Percentiles rank a stretch among this genome's conserved stretches.
Evolutionary conservation across 768 basidiomycete species (phyloP).

Genomic region (Rhodocollybia butyracea): DNA sequence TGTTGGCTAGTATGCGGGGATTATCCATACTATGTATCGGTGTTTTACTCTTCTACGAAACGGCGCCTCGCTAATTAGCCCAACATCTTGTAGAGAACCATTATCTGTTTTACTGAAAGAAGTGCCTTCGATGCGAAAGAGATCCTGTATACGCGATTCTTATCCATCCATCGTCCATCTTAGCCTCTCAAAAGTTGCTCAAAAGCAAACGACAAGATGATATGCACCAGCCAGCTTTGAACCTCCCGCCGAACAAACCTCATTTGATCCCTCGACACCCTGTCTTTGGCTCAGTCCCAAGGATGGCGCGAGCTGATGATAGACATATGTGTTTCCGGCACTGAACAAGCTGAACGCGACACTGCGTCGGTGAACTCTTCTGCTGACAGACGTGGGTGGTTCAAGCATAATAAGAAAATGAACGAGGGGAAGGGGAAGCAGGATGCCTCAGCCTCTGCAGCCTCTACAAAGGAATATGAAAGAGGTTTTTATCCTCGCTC

Average conservation of each 20-base stretch:
- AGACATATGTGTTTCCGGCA: conserved; percentile 21
- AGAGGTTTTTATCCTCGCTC: not conserved
- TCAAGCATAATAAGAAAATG: conserved; percentile 1
- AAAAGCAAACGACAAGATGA: not conserved
- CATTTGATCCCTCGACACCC: conserved; percentile 32
- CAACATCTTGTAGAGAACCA: conserved; percentile 38
- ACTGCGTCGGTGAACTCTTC: not conserved
- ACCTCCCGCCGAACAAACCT: not conserved
- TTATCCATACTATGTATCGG: conserved; percentile 65
- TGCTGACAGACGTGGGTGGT: not conserved
- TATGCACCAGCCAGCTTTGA: not conserved
- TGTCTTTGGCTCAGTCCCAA: conserved; percentile 45
- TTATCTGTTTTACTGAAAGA: conserved; percentile 46
- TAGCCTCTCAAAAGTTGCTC: not conserved
- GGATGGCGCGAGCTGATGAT: conserved; percentile 54
- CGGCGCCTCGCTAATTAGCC: not conserved
- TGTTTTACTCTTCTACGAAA: conserved; percentile 9
- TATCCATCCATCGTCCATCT: conserved; percentile 18
- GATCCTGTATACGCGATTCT: conserved; percentile 59
- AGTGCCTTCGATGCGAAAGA: conserved; percentile 23
- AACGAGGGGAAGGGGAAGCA: conserved; percentile 10
- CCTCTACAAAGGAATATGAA: not conserved
- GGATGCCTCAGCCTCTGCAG: not conserved
- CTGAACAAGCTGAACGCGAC: conserved; percentile 13
- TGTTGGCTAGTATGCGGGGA: conserved; percentile 65